Conservation (phyloP, 2,329 filamentous ascomycete species). For the Moelleriella libera region DNA sequence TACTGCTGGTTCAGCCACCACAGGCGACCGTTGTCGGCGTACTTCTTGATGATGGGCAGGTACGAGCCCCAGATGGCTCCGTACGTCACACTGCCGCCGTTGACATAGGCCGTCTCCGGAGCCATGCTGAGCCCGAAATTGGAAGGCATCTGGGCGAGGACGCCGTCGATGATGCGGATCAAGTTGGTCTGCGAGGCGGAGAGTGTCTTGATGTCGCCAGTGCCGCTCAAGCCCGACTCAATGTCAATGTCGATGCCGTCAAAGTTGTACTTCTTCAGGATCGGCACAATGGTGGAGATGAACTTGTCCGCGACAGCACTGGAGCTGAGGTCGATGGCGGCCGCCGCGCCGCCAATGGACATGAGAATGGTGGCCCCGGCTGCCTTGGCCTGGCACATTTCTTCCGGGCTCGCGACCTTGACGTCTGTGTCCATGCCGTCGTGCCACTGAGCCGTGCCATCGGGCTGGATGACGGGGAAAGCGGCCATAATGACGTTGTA, state of each 20-base stretch:
- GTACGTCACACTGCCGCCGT: conserved; percentile 15
- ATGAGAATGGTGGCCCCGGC: conserved; percentile 18
- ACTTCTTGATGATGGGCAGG: conserved; percentile 22
- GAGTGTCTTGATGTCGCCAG: conserved; percentile 14
- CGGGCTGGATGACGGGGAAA: conserved; percentile 18
- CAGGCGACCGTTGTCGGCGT: conserved; percentile 18
- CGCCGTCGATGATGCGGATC: conserved; percentile 20
- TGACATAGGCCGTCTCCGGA: conserved; percentile 21
- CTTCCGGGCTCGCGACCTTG: conserved; percentile 14
- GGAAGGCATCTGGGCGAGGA: conserved; percentile 34
- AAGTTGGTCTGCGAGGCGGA: conserved; percentile 19
- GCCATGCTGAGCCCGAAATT: conserved; percentile 42
- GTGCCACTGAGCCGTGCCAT: conserved; percentile 18
- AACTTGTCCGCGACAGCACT: conserved; percentile 18
- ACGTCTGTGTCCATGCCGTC: conserved; percentile 18
- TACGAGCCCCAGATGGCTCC: conserved; percentile 21
- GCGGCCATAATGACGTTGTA: conserved; percentile 21
- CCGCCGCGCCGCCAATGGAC: conserved; percentile 20
- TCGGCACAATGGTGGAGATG: conserved; percentile 18
- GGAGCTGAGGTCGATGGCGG: conserved; percentile 17
- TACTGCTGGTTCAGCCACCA: conserved; percentile 24
- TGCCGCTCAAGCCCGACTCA: conserved; percentile 16
- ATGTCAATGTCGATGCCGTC: conserved; percentile 23
- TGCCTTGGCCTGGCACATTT: conserved; percentile 19
- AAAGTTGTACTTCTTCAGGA: conserved; percentile 20